These are phyloP conservation scores for Xerocomus cyaneibrunnescens DNA, from an alignment of 1,284 basidiomycete species.

Conservation along the genomic window DNA sequence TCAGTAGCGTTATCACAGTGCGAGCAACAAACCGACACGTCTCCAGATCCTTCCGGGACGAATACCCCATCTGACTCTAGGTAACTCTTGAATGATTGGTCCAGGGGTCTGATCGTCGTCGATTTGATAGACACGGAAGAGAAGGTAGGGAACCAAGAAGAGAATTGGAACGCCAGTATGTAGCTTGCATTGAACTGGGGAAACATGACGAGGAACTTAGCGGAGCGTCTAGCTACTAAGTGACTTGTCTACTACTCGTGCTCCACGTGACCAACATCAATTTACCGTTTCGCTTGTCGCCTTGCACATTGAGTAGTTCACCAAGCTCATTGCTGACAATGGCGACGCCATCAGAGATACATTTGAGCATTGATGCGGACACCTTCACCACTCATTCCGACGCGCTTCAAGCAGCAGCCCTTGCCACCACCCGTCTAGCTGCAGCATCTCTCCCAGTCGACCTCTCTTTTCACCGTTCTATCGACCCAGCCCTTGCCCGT, in stretches of 20 bases:
- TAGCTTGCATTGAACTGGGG: slow-evolving; percentile 33
- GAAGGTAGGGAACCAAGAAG: slow-evolving; percentile 84
- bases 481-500: slow-evolving; percentile 69
- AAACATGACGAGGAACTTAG: slow-evolving; percentile 9
- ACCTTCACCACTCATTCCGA: slow-evolving; percentile 46
- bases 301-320: background rate
- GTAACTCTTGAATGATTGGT: slow-evolving; percentile 67
- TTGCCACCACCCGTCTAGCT: slow-evolving; percentile 60
- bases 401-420: slow-evolving; percentile 54
- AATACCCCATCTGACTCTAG: slow-evolving; percentile 79
- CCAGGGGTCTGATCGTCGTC: slow-evolving; percentile 72
- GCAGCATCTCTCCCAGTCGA: slow-evolving; percentile 60
- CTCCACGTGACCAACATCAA: slow-evolving; percentile 9
- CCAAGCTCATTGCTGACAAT: slow-evolving; percentile 11
- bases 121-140: slow-evolving; percentile 72
- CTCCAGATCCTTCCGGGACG: slow-evolving; percentile 80
- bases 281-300: background rate
- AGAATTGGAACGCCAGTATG: slow-evolving; percentile 80
- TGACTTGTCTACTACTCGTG: background rate
- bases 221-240: no score
- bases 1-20: slow-evolving; percentile 16
- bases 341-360: slow-evolving; percentile 7
- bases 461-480: slow-evolving; percentile 80
- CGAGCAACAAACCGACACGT: slow-evolving; percentile 50
- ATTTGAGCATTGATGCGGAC: slow-evolving; percentile 15